Evolutionary conservation across 2,329 filamentous ascomycete species (phyloP).

Genomic region (Colletotrichum filicis): DNA sequence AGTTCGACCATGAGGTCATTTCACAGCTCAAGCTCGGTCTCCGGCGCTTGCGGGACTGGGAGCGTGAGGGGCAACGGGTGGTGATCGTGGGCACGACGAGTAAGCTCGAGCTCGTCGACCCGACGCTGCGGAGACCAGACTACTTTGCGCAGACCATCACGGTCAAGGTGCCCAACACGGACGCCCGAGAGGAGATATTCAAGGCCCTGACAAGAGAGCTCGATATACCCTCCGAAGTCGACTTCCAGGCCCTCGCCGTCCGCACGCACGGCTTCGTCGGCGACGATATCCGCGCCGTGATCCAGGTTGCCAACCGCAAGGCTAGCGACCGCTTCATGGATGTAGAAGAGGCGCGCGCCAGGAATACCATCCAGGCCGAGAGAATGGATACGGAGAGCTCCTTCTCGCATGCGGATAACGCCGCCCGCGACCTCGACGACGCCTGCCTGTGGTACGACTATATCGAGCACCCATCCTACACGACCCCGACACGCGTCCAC

Average conservation of each 20-base stretch:
- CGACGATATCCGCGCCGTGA: conserved; percentile 81
- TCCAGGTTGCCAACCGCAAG: conserved; percentile 55
- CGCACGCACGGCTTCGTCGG: conserved; percentile 93
- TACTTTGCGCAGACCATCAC: conserved; percentile 88
- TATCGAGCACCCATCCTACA: conserved; percentile 36
- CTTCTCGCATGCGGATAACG: not conserved
- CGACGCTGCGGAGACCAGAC: conserved; percentile 77
- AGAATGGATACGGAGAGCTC: conserved; percentile 7
- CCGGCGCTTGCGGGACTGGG: conserved; percentile 80
- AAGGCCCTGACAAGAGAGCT: conserved; percentile 76
- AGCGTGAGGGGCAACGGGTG: conserved; percentile 78
- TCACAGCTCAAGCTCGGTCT: conserved; percentile 87
- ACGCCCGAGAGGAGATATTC: conserved; percentile 82
- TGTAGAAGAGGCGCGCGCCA: conserved; percentile 41
- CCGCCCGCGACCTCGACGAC: conserved; percentile 6
- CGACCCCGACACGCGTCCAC: conserved; percentile 38
- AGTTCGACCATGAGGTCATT: conserved; percentile 91
- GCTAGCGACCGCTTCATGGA: conserved; percentile 47
- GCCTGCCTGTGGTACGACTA: conserved; percentile 28
- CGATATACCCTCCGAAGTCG: conserved; percentile 73
- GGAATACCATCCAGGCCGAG: conserved; percentile 5
- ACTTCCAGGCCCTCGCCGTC: conserved; percentile 80
- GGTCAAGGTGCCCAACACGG: conserved; percentile 85
- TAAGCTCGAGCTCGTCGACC: conserved; percentile 85
- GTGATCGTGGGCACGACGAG: conserved; percentile 94